Evolutionary conservation across 257 asterid species (phyloP), one percentile per base, ranked within the genome.

Genomic region (Jaltomata sinuosa): DNA sequence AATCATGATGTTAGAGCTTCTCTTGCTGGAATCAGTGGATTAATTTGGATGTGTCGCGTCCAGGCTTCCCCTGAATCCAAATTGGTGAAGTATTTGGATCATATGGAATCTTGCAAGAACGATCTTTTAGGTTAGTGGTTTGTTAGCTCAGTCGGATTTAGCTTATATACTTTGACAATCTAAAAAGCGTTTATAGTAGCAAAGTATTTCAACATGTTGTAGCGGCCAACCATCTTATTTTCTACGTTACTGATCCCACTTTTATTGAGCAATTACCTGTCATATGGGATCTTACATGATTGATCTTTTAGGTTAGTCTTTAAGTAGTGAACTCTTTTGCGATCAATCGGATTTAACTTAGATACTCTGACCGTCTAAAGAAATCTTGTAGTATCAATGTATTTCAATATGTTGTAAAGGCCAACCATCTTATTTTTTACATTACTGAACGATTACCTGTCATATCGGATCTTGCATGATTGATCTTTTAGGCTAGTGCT

Each of bases 1-100:
- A 92, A 93, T 90, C 98, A 94, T 19, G 97, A 95, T 81, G 85
- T 95, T 3, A 97, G 97, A 12, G 93, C 91, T 32, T 84, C 91
- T 22, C 85, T 92, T 54, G 94, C 96, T 9, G 96, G 91, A 72
- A 88, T 93, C 15, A 82, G 57, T 3, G 93, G 97, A 61, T 85
- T 92, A 40, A 87, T 92, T 12, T 91, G 91, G 52, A 32, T 90
- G 8, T 88, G 89, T 45, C 91, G 89, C 91, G 89, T 1, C 21
- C 87, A 87, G 29, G 88, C 85, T 57, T 87, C 86, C 9, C 86
- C 83, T 5, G 36, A 67, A 40, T 89, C 91, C 8, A 88, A 89
- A 15, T 62, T 92, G 67, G 80, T 68, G n/a, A 65, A 86, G 5
- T 92, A 88, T 80, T 83, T 94, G 47, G 40, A 25, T 59, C 94